These are phyloP conservation scores for Cucumis melo DNA, from an alignment of 306 rosid genomes.

Conservation along the genomic window DNA sequence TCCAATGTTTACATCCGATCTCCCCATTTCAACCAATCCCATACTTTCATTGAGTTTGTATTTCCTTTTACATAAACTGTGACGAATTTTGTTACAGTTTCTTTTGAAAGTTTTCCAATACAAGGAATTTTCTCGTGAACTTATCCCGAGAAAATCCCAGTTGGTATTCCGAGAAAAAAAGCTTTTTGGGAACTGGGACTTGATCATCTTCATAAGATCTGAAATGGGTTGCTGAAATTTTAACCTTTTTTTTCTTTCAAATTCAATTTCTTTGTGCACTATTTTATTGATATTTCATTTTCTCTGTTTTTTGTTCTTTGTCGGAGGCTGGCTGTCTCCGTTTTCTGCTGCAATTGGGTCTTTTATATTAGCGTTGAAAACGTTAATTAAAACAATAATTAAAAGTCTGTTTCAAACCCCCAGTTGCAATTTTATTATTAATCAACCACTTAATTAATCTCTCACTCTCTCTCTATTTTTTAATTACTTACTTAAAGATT, in stretches of 20 bases:
- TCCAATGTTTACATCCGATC: neutral
- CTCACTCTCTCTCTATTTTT: neutral
- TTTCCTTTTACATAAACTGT: too few relatives aligned
- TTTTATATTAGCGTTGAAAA: conserved; percentile 52
- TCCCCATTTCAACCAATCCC: neutral
- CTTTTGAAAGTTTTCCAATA: neutral
- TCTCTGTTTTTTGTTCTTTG: neutral
- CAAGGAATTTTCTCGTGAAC: neutral
- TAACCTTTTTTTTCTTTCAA: too few relatives aligned
- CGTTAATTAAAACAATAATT: conserved; percentile 6
- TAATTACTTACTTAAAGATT: neutral
- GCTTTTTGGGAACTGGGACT: neutral
- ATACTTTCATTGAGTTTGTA: too few relatives aligned
- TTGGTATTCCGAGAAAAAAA: neutral
- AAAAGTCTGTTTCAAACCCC: neutral
- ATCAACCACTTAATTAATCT: neutral
- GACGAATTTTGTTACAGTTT: too few relatives aligned
- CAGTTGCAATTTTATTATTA: neutral
- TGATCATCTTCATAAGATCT: neutral
- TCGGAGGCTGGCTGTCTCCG: conserved; percentile 36
- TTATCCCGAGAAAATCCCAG: neutral
- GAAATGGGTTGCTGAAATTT: neutral
- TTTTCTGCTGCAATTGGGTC: conserved; percentile 48
- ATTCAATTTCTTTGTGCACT: neutral
- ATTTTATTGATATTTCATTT: neutral